Evolutionary conservation across 805 yeast genomes (phyloP).

Genomic region (Metschnikowia kunwiensis): DNA sequence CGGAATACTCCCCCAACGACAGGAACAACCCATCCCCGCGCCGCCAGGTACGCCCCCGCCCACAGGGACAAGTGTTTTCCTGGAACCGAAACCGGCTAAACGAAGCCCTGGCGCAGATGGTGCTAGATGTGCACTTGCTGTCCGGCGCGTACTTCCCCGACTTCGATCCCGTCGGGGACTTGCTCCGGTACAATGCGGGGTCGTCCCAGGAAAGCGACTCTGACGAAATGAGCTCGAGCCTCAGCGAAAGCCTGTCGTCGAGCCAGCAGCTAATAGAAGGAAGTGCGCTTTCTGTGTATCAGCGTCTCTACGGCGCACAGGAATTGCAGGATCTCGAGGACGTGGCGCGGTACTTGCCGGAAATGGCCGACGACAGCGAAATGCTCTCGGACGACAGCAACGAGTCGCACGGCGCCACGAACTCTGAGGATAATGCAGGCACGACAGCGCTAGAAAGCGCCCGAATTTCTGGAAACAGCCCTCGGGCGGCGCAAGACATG

Average conservation of each 20-base stretch:
- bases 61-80: too few species aligned
- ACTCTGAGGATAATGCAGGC: too few species aligned
- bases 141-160: background rate
- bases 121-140: background rate
- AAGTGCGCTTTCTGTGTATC: constrained; percentile 1
- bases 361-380: background rate
- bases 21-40: too few species aligned
- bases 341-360: constrained; percentile 3
- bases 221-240: constrained; percentile 2
- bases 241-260: constrained; percentile 2
- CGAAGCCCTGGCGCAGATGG: constrained; percentile 1
- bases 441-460: too few species aligned
- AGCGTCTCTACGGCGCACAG: constrained; percentile 1
- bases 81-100: background rate
- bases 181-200: background rate
- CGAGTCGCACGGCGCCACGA: background rate
- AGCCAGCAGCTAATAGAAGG: background rate
- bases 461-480: too few species aligned
- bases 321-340: background rate
- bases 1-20: too few species aligned
- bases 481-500: too few species aligned
- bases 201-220: constrained; percentile 5
- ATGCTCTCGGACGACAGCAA: constrained; percentile 1
- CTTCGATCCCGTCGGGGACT: background rate
- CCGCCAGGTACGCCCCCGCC: too few species aligned